Conservation (phyloP, 2,329 filamentous ascomycete species). For the Raffaelea deltoideospora region DNA sequence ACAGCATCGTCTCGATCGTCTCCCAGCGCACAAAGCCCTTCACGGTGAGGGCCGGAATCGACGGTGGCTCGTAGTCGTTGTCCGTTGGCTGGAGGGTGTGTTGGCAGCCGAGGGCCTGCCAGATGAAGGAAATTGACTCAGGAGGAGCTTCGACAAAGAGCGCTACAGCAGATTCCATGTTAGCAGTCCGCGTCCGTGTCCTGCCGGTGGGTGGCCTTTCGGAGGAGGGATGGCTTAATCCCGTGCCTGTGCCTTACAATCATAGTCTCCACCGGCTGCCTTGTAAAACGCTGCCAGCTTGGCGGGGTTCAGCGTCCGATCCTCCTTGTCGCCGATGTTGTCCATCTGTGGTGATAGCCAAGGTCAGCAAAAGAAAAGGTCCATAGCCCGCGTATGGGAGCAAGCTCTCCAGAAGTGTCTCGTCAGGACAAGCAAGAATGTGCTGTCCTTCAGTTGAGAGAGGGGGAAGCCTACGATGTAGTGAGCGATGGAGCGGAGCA, state of each 20-base stretch:
- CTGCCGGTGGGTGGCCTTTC: no score
- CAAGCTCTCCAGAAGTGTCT: no score
- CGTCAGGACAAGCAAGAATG: no score
- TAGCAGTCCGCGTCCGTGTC: no score
- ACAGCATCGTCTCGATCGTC: slow-evolving; percentile 75
- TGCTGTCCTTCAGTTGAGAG: no score
- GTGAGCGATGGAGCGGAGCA: slow-evolving; percentile 52
- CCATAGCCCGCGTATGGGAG: no score
- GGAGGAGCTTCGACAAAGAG: slow-evolving; percentile 66
- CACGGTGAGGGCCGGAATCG: slow-evolving; percentile 66
- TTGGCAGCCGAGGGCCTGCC: slow-evolving; percentile 79
- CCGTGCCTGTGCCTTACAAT: slow-evolving; percentile 29
- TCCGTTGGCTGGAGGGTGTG: slow-evolving; percentile 69
- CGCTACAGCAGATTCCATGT: no score
- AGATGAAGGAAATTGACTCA: slow-evolving; percentile 75
- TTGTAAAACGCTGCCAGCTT: slow-evolving; percentile 69
- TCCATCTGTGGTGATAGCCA: slow-evolving; percentile 26
- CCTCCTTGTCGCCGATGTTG: slow-evolving; percentile 41
- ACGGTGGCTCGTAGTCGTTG: slow-evolving; percentile 58
- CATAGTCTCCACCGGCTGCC: slow-evolving; percentile 59
- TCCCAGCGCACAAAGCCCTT: slow-evolving; percentile 89
- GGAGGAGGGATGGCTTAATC: background rate
- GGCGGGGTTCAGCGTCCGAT: slow-evolving; percentile 40
- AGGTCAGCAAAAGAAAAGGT: background rate
- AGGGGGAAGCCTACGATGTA: slow-evolving; percentile 46